These are phyloP conservation scores for Prosopis cineraria DNA, from an alignment of 306 rosid species.

Conservation along the genomic window DNA sequence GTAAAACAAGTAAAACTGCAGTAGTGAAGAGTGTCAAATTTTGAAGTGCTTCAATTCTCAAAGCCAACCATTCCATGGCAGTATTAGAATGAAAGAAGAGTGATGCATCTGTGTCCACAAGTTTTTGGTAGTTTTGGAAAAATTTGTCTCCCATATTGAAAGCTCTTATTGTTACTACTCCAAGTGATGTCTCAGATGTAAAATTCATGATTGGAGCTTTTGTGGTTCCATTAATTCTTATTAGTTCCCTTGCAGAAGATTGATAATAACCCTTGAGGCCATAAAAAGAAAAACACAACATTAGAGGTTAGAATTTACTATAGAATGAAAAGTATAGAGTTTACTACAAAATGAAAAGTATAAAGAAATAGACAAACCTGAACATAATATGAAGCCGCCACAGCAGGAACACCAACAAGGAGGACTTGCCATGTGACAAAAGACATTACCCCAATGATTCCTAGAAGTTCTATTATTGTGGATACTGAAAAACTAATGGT, in stretches of 20 bases:
- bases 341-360: background rate
- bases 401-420: conserved; percentile 49
- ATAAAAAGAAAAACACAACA: background rate
- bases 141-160: conserved; percentile 58
- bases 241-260: conserved; percentile 70
- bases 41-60: conserved; percentile 69
- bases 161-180: conserved; percentile 77
- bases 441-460: conserved; percentile 48
- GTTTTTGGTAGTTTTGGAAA: conserved; percentile 53
- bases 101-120: conserved; percentile 69
- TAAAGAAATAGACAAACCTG: conserved; percentile 33
- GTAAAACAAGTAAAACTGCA: conserved; percentile 55
- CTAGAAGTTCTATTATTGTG: conserved; percentile 31
- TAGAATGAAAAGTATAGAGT: too few species aligned
- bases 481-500: conserved; percentile 30
- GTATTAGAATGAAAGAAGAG: conserved; percentile 67
- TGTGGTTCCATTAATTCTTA: conserved; percentile 81
- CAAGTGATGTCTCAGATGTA: conserved; percentile 77
- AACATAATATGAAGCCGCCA: conserved; percentile 48
- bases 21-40: conserved; percentile 66
- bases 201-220: conserved; percentile 82
- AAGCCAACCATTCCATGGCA: conserved; percentile 63
- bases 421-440: conserved; percentile 71
- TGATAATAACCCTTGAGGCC: conserved; percentile 57
- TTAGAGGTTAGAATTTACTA: too few species aligned